Percentiles rank a stretch among this genome's conserved stretches.
Conservation (phyloP, 2,329 filamentous ascomycete species). For the Fusarium heterosporum region DNA sequence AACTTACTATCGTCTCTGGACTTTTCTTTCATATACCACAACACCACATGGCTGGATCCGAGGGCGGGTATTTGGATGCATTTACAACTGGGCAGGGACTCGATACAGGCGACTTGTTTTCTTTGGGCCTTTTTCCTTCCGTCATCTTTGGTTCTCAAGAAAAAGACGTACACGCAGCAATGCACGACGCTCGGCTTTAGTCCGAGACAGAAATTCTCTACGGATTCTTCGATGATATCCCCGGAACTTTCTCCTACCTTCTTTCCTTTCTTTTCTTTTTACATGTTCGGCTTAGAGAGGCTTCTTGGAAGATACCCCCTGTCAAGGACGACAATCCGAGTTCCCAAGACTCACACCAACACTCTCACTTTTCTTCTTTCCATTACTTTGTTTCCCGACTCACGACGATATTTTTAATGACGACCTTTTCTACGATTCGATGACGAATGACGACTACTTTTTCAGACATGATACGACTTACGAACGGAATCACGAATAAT, state of each 20-base stretch:
- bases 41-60: conserved; percentile 67
- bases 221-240: conserved; percentile 55
- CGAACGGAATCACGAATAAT: conserved; percentile 45
- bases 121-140: conserved; percentile 49
- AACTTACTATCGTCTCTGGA: conserved; percentile 55
- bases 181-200: conserved; percentile 65
- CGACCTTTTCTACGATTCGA: conserved; percentile 56
- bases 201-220: conserved; percentile 61
- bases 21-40: conserved; percentile 54
- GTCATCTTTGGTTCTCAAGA: conserved; percentile 54
- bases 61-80: conserved; percentile 65
- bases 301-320: conserved; percentile 44
- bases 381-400: conserved; percentile 56
- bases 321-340: conserved; percentile 29
- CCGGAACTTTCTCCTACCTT: conserved; percentile 41
- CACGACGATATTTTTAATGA: conserved; percentile 57
- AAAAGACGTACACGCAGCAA: conserved; percentile 73
- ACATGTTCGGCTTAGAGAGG: conserved; percentile 47
- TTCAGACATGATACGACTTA: conserved; percentile 51
- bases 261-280: conserved; percentile 32
- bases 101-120: conserved; percentile 61
- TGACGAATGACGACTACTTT: conserved; percentile 53
- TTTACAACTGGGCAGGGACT: conserved; percentile 64
- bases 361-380: conserved; percentile 56
- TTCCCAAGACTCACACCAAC: conserved; percentile 33